Evolutionary conservation across 352 stramenopile species (phyloP).

Genomic region (Phytophthora palmivora): DNA sequence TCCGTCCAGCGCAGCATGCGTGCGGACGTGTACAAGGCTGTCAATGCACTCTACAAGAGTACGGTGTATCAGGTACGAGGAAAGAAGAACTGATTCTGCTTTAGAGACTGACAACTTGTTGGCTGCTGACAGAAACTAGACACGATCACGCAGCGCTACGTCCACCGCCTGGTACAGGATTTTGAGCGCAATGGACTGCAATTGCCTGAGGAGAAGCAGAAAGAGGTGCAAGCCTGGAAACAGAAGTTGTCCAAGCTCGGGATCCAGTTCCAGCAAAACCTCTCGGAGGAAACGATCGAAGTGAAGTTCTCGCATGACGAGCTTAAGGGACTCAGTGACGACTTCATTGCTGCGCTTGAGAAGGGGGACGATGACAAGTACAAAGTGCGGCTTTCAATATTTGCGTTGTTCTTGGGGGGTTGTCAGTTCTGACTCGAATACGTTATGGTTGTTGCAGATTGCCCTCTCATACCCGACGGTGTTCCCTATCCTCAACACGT

Average conservation of each 20-base stretch:
- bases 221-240: slow-evolving; percentile 82
- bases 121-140: slow-evolving; percentile 49
- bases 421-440: slow-evolving; percentile 9
- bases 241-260: slow-evolving; percentile 88
- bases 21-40: slow-evolving; percentile 83
- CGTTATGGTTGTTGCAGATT: slow-evolving; percentile 40
- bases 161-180: slow-evolving; percentile 76
- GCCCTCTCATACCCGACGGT: slow-evolving; percentile 91
- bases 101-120: slow-evolving; percentile 1
- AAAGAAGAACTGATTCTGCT: not conserved
- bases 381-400: slow-evolving; percentile 56
- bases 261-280: slow-evolving; percentile 87
- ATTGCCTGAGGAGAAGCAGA: slow-evolving; percentile 66
- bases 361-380: slow-evolving; percentile 78
- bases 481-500: slow-evolving; percentile 90
- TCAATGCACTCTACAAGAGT: slow-evolving; percentile 64
- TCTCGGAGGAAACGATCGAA: slow-evolving; percentile 87
- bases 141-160: slow-evolving; percentile 75
- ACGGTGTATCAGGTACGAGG: slow-evolving; percentile 47
- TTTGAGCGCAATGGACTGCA: slow-evolving; percentile 90
- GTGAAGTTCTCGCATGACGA: slow-evolving; percentile 78
- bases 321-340: slow-evolving; percentile 79
- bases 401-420: not conserved
- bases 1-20: slow-evolving; percentile 83
- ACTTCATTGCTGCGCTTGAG: slow-evolving; percentile 78